Evolutionary conservation across 805 yeast genomes (phyloP).

Genomic region (Barnettozyma pratensis): DNA sequence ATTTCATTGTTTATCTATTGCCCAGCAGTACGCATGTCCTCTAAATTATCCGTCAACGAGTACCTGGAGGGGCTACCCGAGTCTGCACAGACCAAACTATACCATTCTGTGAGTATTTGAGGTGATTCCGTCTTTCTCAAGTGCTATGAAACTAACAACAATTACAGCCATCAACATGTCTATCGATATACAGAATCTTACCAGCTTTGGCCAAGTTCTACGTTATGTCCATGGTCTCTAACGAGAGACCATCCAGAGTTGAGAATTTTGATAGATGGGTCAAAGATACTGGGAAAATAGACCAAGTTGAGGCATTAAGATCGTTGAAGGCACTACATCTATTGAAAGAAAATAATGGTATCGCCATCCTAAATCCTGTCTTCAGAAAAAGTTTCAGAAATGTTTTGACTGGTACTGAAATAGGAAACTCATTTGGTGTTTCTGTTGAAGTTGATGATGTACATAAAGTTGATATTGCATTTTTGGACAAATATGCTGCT

Average conservation of each 20-base stretch:
- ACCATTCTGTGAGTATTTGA: constrained; percentile 43
- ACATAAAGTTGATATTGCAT: constrained; percentile 53
- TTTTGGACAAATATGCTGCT: constrained; percentile 75
- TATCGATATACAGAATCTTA: constrained; percentile 84
- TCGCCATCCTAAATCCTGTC: constrained; percentile 56
- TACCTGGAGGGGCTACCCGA: constrained; percentile 89
- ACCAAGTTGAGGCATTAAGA: constrained; percentile 70
- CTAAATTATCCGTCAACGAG: constrained; percentile 62
- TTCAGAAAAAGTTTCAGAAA: constrained; percentile 73
- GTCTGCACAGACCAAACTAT: constrained; percentile 75
- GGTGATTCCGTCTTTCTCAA: not conserved
- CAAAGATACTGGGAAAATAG: constrained; percentile 46
- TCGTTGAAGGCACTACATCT: constrained; percentile 73
- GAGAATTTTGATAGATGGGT: constrained; percentile 75
- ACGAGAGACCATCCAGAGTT: constrained; percentile 64
- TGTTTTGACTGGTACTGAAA: constrained; percentile 77
- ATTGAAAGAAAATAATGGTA: constrained; percentile 50
- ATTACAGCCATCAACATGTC: constrained; percentile 75
- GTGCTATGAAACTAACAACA: not conserved
- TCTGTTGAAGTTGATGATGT: constrained; percentile 53
- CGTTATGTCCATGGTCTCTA: constrained; percentile 81
- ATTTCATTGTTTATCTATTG: not conserved
- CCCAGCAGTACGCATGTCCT: constrained; percentile 13
- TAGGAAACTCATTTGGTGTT: constrained; percentile 71
- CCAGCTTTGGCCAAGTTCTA: constrained; percentile 88